Evolutionary conservation across 768 basidiomycete species (phyloP).

Genomic region (Trametes maxima): DNA sequence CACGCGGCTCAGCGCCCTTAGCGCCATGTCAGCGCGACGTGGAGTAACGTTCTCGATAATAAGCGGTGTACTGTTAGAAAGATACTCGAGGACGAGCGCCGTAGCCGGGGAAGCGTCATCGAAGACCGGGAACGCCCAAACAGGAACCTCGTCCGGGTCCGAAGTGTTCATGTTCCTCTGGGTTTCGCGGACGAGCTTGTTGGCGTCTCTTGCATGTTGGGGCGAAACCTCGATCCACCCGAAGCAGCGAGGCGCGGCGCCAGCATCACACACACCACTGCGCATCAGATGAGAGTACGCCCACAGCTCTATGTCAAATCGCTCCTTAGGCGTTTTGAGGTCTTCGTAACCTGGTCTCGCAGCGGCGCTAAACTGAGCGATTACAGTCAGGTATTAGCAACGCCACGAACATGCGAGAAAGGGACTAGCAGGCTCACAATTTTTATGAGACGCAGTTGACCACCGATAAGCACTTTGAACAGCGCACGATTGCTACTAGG

Average conservation of each 20-base stretch:
- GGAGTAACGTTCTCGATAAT: constrained; percentile 4
- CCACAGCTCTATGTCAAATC: background rate
- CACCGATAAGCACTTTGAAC: background rate
- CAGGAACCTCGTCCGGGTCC: too few species aligned
- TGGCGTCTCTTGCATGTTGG: background rate
- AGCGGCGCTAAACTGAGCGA: background rate
- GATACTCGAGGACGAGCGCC: constrained; percentile 19
- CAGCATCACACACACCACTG: constrained; percentile 9
- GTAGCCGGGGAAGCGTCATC: background rate
- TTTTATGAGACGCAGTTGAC: background rate
- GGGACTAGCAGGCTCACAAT: background rate
- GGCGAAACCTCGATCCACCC: constrained; percentile 15
- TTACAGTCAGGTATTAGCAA: background rate
- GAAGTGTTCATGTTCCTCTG: background rate
- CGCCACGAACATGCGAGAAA: background rate
- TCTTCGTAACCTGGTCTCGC: background rate
- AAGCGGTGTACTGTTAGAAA: constrained; percentile 8
- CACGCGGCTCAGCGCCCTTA: constrained; percentile 6
- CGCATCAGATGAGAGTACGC: constrained; percentile 21
- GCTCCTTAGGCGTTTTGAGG: background rate
- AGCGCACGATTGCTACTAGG: background rate
- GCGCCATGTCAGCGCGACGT: constrained; percentile 7
- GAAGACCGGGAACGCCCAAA: background rate
- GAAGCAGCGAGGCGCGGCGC: constrained; percentile 16
- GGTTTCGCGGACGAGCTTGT: background rate